Evolutionary conservation across 495 filamentous ascomycete genomes (phyloP), one percentile per base, ranked within the genome.

Genomic region (Aspergillus kassunensis): DNA sequence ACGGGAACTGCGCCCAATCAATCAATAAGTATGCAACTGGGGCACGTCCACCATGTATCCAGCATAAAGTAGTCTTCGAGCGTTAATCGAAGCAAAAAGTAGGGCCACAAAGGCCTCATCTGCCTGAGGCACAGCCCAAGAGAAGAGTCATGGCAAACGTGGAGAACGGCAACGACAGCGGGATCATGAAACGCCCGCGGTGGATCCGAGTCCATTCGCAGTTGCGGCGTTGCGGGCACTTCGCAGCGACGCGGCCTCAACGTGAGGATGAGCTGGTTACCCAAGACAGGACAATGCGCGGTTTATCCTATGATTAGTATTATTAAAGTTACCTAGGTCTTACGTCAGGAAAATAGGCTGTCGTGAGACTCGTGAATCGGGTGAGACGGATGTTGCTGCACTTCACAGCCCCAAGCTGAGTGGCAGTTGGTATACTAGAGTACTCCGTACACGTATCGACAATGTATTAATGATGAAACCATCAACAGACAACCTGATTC

Each of bases 181-280:
- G 40, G 33, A 40, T 33, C 35, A 42, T 56, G 54, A 56, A 56
- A 56, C 54, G 45, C 47, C 48, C 47, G 20, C 25, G 23, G 54
- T 47, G 48, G 54, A 56, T 34, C 42, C 46, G 23, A 20, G 36
- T 40, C 36, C 12, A 9, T 12, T 40, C 19, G 16, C 36, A 40
- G 30, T 29, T 29, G 27, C 27, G 13, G 24, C 24, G 24, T 27
- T 27, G n/a, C n/a, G n/a, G n/a, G n/a, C n/a, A n/a, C n/a, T n/a
- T n/a, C n/a, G n/a, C n/a, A n/a, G n/a, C n/a, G n/a, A n/a, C n/a
- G n/a, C n/a, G n/a, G n/a, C n/a, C n/a, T n/a, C n/a, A n/a, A n/a
- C n/a, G n/a, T n/a, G n/a, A n/a, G n/a, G n/a, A n/a, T n/a, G 24
- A 27, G 9, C 9, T 37, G 10, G 13, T 12, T 37, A 19, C 36